Evolutionary conservation across 106 monocot genomes (phyloP), one percentile per base, ranked within the genome.

Genomic region (Dendrobium officinale): DNA sequence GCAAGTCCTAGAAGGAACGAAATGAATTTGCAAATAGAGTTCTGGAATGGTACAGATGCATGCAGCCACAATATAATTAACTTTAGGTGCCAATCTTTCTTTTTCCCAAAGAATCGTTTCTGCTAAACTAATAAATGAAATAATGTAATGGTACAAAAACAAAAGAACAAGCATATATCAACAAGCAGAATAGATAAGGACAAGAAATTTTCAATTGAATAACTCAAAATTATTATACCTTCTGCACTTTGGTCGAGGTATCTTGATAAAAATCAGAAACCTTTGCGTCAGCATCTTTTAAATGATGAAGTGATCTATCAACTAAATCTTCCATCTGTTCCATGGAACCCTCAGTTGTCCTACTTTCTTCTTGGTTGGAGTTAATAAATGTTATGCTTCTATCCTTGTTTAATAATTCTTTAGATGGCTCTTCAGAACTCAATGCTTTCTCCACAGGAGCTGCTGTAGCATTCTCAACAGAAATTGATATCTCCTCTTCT

Each of bases 171-270:
- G 41, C 19, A 40, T 64, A n/a, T 37, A 76, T 68, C 6, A 75
- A 81, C n/a, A 15, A 70, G 70, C 40, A 70, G 5, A 33, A 37
- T 17, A 70, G 15, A 66, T 8, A 26, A 24, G 64, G 24, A n/a
- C 9, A 24, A 26, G 27, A 66, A 66, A 10, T 22, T 10, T 37
- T 6, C 15, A 66, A 37, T 33, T 33, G 15, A 70, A 70, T 37
- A 31, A 70, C 37, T 70, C 2, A n/a, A 67, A 22, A 67, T 72
- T 40, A 51, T 31, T 75, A 40, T 80, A 90, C 90, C 90, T 79
- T 80, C 47, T 81, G 64, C 49, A 37, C 47, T 56, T 84, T 73
- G 22, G 55, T 24, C 51, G 43, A 9, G 15, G 37, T 40, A 55
- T 72, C 73, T 8, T 77, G 67, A 73, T 78, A 44, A 68, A 61